These are phyloP conservation scores for Metschnikowia koreensis DNA, from an alignment of 805 yeast genomes.

Conservation along the genomic window DNA sequence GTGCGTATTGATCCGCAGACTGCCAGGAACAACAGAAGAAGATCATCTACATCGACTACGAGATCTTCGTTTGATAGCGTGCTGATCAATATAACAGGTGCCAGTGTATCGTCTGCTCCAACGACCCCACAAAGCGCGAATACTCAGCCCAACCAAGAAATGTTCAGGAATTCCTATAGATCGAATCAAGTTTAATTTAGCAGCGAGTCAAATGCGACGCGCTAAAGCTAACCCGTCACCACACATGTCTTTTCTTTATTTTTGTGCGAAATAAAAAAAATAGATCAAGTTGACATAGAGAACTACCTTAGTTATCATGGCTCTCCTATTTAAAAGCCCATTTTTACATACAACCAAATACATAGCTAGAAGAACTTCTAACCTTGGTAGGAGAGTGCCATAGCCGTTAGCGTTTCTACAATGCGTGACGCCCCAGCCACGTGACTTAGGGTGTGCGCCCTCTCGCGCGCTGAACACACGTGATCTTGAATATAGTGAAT, in stretches of 20 bases:
- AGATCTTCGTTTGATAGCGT: slow-evolving; percentile 18
- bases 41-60: slow-evolving; percentile 44
- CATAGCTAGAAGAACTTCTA: not conserved
- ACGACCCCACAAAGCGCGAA: slow-evolving; percentile 12
- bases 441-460: slow-evolving; percentile 4
- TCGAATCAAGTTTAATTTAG: not conserved
- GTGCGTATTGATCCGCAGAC: slow-evolving; percentile 75
- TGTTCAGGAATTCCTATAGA: slow-evolving; percentile 19
- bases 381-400: too few relatives aligned
- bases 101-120: slow-evolving; percentile 6
- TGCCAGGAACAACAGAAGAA: slow-evolving; percentile 87
- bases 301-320: not conserved
- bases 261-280: too few relatives aligned
- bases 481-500: not conserved
- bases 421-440: not conserved
- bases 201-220: not conserved
- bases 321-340: not conserved
- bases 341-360: not conserved
- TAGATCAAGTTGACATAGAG: not conserved
- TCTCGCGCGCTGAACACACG: not conserved
- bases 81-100: slow-evolving; percentile 4
- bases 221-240: too few relatives aligned
- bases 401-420: too few relatives aligned
- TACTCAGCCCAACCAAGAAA: slow-evolving; percentile 18
- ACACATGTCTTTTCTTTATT: too few relatives aligned